These are phyloP conservation scores for Seminavis robusta DNA, from an alignment of 108 stramenopile species.

Conservation along the genomic window DNA sequence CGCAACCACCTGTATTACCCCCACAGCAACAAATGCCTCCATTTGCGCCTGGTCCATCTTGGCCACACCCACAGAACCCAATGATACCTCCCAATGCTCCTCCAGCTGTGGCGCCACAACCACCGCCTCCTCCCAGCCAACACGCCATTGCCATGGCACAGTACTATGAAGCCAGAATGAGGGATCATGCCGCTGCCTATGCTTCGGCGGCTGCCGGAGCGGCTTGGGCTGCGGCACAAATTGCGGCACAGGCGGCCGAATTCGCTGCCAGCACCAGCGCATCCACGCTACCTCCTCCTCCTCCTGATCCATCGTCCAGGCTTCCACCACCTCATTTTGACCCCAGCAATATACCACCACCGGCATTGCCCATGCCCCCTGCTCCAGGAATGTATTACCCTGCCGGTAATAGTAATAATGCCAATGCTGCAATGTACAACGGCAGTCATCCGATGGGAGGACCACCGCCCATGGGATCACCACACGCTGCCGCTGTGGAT, in stretches of 20 bases:
- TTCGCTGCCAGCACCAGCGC: neutral
- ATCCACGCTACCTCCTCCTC: neutral
- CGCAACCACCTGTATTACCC: no score
- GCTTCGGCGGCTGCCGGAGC: constrained; percentile 83
- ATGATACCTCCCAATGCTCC: no score
- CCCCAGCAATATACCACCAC: neutral
- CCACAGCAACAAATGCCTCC: no score
- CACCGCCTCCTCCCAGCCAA: neutral
- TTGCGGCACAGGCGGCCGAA: constrained; percentile 43
- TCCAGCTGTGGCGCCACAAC: no score
- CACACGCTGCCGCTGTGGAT: no score
- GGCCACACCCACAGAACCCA: no score
- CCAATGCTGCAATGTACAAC: neutral
- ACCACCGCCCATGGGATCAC: no score
- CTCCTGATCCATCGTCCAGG: neutral
- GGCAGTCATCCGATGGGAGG: neutral
- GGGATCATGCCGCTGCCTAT: constrained; percentile 80
- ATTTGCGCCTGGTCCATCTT: no score
- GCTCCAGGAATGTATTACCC: neutral
- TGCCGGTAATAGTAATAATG: neutral
- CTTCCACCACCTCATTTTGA: neutral
- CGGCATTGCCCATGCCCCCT: neutral
- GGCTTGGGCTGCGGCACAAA: constrained; percentile 72
- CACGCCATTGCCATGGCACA: constrained; percentile 28
- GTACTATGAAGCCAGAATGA: constrained; percentile 75